Conservation (phyloP, 495 filamentous ascomycete genomes). For the Xylaria longipes region DNA sequence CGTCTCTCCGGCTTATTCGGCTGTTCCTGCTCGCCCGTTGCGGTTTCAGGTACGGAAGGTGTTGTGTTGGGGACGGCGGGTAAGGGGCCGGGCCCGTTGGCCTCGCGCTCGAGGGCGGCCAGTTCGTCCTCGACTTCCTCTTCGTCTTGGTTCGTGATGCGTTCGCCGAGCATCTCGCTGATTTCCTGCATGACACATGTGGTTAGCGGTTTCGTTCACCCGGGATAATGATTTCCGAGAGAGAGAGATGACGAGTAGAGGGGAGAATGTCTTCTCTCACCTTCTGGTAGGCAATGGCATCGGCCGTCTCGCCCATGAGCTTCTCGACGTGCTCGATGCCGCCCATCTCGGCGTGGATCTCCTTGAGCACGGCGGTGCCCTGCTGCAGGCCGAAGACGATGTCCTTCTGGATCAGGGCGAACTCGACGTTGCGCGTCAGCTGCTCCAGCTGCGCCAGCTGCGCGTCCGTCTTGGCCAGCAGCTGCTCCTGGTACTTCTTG, state of each 20-base stretch:
- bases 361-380: slow-evolving; percentile 84
- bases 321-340: slow-evolving; percentile 91
- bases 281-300: slow-evolving; percentile 86
- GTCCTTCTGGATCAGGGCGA: slow-evolving; percentile 94
- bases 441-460: slow-evolving; percentile 89
- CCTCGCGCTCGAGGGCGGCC: slow-evolving; percentile 75
- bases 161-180: slow-evolving; percentile 84
- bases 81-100: slow-evolving; percentile 54
- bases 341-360: slow-evolving; percentile 96
- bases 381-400: slow-evolving; percentile 91
- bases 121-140: slow-evolving; percentile 98
- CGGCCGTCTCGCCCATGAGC: slow-evolving; percentile 88
- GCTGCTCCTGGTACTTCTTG: slow-evolving; percentile 95
- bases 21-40: slow-evolving; percentile 13
- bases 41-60: slow-evolving; percentile 34
- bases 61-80: slow-evolving; percentile 66
- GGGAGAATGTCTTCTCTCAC: slow-evolving; percentile 44
- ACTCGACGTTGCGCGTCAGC: slow-evolving; percentile 84
- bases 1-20: slow-evolving; percentile 38
- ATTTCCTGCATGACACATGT: slow-evolving; percentile 67
- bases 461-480: slow-evolving; percentile 86
- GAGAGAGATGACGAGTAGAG: neutral
- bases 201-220: neutral
- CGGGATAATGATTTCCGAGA: too few relatives aligned
- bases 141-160: slow-evolving; percentile 90